Conservation (phyloP, 768 basidiomycete genomes). For the Termitomyces titanicus region DNA sequence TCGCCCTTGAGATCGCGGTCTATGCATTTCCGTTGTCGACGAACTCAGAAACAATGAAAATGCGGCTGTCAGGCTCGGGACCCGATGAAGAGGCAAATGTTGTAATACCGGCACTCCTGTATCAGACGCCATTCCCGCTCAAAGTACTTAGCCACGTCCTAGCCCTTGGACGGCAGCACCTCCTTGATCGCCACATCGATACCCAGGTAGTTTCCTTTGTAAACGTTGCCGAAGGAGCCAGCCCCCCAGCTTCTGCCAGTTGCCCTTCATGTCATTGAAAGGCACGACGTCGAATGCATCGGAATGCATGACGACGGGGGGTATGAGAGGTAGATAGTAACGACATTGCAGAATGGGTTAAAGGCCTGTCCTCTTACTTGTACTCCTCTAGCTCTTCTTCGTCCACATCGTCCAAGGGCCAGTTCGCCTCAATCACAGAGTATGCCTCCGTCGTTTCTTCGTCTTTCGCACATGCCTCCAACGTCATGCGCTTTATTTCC, state of each 20-base stretch:
- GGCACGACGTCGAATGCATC: constrained; percentile 89
- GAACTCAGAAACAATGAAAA: constrained; percentile 94
- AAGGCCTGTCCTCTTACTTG: background rate
- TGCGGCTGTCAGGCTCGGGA: constrained; percentile 73
- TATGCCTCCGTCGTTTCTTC: constrained; percentile 22
- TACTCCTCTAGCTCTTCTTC: constrained; percentile 23
- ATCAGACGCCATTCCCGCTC: constrained; percentile 98
- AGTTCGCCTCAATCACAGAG: constrained; percentile 28
- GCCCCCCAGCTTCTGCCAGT: constrained; percentile 88
- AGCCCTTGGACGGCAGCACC: constrained; percentile 85
- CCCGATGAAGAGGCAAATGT: constrained; percentile 92
- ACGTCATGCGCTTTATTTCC: constrained; percentile 17
- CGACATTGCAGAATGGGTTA: background rate
- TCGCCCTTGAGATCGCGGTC: constrained; percentile 95
- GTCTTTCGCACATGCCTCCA: constrained; percentile 15
- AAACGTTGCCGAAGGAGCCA: constrained; percentile 93
- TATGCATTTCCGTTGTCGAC: constrained; percentile 88
- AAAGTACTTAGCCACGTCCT: constrained; percentile 97
- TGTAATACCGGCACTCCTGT: constrained; percentile 92
- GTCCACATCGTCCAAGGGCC: constrained; percentile 37
- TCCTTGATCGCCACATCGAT: constrained; percentile 97
- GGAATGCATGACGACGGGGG: background rate
- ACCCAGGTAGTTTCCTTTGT: constrained; percentile 92
- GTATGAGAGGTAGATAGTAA: no score
- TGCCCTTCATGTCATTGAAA: constrained; percentile 81